These are phyloP conservation scores for Rhynchosporium agropyri DNA, from an alignment of 2,329 filamentous ascomycete species.

Conservation along the genomic window DNA sequence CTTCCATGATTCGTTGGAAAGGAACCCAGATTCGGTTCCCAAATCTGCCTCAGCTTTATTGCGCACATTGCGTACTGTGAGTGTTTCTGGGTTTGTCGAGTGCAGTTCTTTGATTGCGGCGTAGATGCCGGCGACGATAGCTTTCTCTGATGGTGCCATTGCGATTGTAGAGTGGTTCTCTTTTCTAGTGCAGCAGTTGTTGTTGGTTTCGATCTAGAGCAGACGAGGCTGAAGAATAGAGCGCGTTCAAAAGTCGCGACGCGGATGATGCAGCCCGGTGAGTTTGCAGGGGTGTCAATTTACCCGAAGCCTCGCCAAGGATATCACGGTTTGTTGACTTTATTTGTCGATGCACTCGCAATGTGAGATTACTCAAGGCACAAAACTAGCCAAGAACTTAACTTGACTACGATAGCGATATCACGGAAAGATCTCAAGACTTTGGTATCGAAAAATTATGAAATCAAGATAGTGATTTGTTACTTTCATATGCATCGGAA, in stretches of 20 bases:
- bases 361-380: too few relatives aligned
- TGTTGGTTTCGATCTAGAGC: neutral
- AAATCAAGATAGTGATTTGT: too few relatives aligned
- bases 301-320: too few relatives aligned
- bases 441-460: too few relatives aligned
- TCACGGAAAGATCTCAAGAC: too few relatives aligned
- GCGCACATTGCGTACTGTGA: slow-evolving; percentile 61
- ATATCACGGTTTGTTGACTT: too few relatives aligned
- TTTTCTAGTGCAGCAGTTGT: neutral
- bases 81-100: slow-evolving; percentile 25
- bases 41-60: slow-evolving; percentile 54
- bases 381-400: too few relatives aligned
- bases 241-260: neutral
- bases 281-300: too few relatives aligned
- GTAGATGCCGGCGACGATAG: slow-evolving; percentile 24
- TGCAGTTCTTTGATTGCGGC: slow-evolving; percentile 18
- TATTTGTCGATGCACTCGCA: too few relatives aligned
- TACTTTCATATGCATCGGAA: too few relatives aligned
- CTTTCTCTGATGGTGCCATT: slow-evolving; percentile 31
- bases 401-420: too few relatives aligned
- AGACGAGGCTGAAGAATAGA: slow-evolving; percentile 7
- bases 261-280: too few relatives aligned
- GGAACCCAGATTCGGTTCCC: slow-evolving; percentile 54
- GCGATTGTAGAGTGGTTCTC: neutral
- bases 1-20: slow-evolving; percentile 57